Percentiles rank a stretch among this genome's conserved stretches.
phyloP scores from a whole-genome alignment of 192 early-diverging fungal species.

The Chytriomyces hyalinus region DNA sequence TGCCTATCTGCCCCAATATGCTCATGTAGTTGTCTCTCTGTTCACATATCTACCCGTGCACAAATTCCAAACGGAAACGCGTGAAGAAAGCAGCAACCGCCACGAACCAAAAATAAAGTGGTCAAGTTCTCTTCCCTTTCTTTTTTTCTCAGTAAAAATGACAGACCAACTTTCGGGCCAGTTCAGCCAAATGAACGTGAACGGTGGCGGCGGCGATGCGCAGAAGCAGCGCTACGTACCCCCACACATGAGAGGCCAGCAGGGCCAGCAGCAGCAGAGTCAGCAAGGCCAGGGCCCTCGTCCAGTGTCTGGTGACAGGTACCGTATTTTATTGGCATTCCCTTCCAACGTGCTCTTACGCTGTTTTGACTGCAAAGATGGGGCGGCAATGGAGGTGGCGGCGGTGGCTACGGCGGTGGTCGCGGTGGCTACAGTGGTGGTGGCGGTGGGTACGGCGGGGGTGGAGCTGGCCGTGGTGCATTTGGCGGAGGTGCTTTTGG shows the following conservation, averaged over 20 bases:
- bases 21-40: too few relatives aligned
- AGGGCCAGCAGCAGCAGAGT: background rate
- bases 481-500: background rate
- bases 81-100: too few relatives aligned
- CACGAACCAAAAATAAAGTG: too few relatives aligned
- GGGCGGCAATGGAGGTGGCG: constrained; percentile 18
- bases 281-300: background rate
- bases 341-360: background rate
- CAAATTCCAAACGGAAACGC: too few relatives aligned
- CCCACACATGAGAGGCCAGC: constrained; percentile 30
- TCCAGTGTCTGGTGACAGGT: background rate
- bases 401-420: background rate
- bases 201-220: constrained; percentile 17
- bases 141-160: constrained; percentile 16
- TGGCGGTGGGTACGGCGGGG: background rate
- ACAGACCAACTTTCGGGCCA: background rate
- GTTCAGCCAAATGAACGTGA: constrained; percentile 25
- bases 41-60: too few relatives aligned
- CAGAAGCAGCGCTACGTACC: constrained; percentile 15
- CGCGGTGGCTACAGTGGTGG: background rate
- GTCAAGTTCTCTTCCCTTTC: too few relatives aligned
- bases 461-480: background rate
- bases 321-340: background rate
- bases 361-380: background rate
- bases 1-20: too few relatives aligned